Percentiles rank a stretch among this genome's conserved stretches.
These are phyloP conservation scores for Penicillium sp. DNA, from an alignment of 2,329 filamentous ascomycete species.

Conservation along the genomic window DNA sequence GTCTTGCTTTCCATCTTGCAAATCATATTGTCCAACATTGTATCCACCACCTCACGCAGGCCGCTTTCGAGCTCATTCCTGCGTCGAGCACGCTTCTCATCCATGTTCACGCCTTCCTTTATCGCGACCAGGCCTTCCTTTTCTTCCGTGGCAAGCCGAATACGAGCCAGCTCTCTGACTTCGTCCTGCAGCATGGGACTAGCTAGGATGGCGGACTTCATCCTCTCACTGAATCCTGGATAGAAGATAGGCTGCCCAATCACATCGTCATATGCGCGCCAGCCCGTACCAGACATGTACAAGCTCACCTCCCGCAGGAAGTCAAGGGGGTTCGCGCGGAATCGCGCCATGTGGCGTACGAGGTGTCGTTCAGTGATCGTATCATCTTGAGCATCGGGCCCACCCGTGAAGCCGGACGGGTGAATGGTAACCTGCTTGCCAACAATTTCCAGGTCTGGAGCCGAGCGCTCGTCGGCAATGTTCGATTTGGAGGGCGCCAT, in stretches of 20 bases:
- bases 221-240: conserved; percentile 84
- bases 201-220: conserved; percentile 75
- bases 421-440: conserved; percentile 74
- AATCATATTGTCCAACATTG: conserved; percentile 92
- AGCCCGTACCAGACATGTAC: conserved; percentile 89
- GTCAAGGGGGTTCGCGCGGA: conserved; percentile 70
- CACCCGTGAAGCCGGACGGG: conserved; percentile 62
- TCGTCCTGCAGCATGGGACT: conserved; percentile 73
- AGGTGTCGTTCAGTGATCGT: conserved; percentile 53
- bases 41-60: conserved; percentile 78
- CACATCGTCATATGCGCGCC: conserved; percentile 89
- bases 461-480: conserved; percentile 48
- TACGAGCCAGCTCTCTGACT: conserved; percentile 74
- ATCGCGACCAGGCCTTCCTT: conserved; percentile 67
- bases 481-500: conserved; percentile 37
- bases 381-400: conserved; percentile 42
- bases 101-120: conserved; percentile 28
- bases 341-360: conserved; percentile 78
- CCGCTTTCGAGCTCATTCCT: conserved; percentile 67
- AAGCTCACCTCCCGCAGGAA: conserved; percentile 93
- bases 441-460: conserved; percentile 76
- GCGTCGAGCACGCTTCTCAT: conserved; percentile 35
- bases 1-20: conserved; percentile 97
- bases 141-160: conserved; percentile 74
- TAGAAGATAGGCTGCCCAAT: conserved; percentile 95